Evolutionary conservation across 2,329 filamentous ascomycete genomes (phyloP).

Genomic region (Paecilomyces dactylethromorphus): DNA sequence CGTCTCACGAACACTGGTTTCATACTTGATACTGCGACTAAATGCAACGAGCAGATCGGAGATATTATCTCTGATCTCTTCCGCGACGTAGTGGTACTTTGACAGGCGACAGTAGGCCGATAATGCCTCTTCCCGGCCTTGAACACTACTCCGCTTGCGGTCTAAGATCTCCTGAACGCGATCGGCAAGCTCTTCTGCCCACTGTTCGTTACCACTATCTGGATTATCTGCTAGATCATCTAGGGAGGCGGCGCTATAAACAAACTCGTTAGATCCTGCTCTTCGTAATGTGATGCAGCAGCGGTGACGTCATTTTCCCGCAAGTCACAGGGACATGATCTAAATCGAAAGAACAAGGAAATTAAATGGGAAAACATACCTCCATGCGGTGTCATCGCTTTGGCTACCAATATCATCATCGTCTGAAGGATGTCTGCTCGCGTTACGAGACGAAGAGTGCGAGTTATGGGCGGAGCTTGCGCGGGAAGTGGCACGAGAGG

Average conservation of each 20-base stretch:
- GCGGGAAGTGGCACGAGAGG: slow-evolving; percentile 48
- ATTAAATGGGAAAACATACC: slow-evolving; percentile 35
- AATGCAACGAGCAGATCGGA: slow-evolving; percentile 60
- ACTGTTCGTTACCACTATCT: slow-evolving; percentile 51
- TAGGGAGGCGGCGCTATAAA: slow-evolving; percentile 54
- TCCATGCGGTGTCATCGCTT: slow-evolving; percentile 54
- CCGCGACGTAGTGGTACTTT: slow-evolving; percentile 60
- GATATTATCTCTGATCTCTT: slow-evolving; percentile 54
- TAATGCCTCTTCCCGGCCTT: slow-evolving; percentile 62
- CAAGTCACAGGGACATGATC: background rate
- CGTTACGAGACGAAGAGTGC: slow-evolving; percentile 47
- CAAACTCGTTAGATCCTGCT: slow-evolving; percentile 6
- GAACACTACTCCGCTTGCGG: slow-evolving; percentile 69
- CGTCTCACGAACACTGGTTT: slow-evolving; percentile 62
- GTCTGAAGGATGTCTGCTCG: slow-evolving; percentile 51
- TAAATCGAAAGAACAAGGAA: slow-evolving; percentile 16
- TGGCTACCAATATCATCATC: slow-evolving; percentile 51
- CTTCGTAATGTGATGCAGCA: background rate
- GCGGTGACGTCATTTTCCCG: slow-evolving; percentile 28
- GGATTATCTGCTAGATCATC: slow-evolving; percentile 55
- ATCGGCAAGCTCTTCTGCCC: slow-evolving; percentile 57
- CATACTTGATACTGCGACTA: slow-evolving; percentile 62
- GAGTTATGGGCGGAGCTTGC: slow-evolving; percentile 47
- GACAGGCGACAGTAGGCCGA: slow-evolving; percentile 58
- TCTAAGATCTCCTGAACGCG: slow-evolving; percentile 67